These are phyloP conservation scores for Scedosporium aurantiacum DNA, from an alignment of 2,329 filamentous ascomycete species.

Conservation along the genomic window DNA sequence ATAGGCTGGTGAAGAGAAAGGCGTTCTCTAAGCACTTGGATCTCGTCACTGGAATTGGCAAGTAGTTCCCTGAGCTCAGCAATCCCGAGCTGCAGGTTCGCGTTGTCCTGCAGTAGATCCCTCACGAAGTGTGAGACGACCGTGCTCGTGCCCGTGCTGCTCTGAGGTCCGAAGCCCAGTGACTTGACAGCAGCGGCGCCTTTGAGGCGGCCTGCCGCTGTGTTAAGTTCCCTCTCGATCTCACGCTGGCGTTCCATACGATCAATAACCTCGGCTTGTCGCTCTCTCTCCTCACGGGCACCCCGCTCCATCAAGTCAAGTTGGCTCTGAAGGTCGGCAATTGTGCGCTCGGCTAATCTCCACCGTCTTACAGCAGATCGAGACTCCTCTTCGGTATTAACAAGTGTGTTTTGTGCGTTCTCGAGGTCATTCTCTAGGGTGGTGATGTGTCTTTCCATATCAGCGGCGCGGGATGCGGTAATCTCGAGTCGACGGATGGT, in stretches of 20 bases:
- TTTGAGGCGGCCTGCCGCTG: slow-evolving; percentile 69
- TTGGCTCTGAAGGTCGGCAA: slow-evolving; percentile 73
- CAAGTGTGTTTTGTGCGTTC: slow-evolving; percentile 55
- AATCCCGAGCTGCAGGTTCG: slow-evolving; percentile 83
- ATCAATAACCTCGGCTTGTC: slow-evolving; percentile 68
- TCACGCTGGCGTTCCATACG: slow-evolving; percentile 76
- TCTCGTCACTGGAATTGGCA: slow-evolving; percentile 84
- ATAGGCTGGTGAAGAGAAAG: slow-evolving; percentile 68
- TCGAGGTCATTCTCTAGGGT: slow-evolving; percentile 74
- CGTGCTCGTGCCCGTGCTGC: slow-evolving; percentile 32
- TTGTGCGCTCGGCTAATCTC: slow-evolving; percentile 71
- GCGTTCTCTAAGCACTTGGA: slow-evolving; percentile 75
- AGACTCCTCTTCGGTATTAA: slow-evolving; percentile 61
- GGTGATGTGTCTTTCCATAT: slow-evolving; percentile 70
- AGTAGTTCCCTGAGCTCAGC: slow-evolving; percentile 86
- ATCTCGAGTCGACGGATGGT: slow-evolving; percentile 64
- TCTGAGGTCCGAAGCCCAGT: slow-evolving; percentile 43
- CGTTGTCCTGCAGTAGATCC: slow-evolving; percentile 90
- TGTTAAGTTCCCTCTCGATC: slow-evolving; percentile 72
- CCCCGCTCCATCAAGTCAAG: slow-evolving; percentile 82
- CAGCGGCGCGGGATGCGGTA: slow-evolving; percentile 62
- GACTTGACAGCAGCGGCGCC: slow-evolving; percentile 64
- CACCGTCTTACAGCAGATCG: slow-evolving; percentile 71
- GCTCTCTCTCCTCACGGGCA: slow-evolving; percentile 65
- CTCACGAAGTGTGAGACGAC: slow-evolving; percentile 95